Percentiles rank a stretch among this genome's conserved stretches.
Conservation (phyloP, 2,329 filamentous ascomycete genomes). For the Claviceps paspali region DNA sequence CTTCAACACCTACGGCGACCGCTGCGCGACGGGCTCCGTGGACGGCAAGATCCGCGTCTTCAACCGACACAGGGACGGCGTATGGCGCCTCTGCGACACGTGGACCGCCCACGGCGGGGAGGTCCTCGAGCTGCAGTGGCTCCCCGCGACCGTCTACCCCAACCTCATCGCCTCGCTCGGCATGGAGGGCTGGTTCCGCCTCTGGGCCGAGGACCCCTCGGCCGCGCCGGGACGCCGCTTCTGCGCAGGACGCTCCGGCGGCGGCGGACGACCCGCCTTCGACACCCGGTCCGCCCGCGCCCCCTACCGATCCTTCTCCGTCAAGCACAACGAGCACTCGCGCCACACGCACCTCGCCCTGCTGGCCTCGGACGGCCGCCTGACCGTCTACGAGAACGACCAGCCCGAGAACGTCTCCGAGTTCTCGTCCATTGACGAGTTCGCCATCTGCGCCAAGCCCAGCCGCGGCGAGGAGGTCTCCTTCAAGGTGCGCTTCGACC, state of each 20-base stretch:
- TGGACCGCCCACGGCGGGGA: constrained; percentile 87
- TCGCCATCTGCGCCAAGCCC: constrained; percentile 56
- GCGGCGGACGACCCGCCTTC: constrained; percentile 33
- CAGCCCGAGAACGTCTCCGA: constrained; percentile 67
- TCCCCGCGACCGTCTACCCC: constrained; percentile 74
- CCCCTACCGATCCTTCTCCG: constrained; percentile 68
- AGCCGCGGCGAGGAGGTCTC: constrained; percentile 70
- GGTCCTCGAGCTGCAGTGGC: constrained; percentile 89
- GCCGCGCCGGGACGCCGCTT: constrained; percentile 72
- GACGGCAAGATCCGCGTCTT: constrained; percentile 90
- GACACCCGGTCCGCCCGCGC: constrained; percentile 40
- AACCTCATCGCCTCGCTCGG: constrained; percentile 77
- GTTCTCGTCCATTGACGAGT: constrained; percentile 61
- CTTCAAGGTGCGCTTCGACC: constrained; percentile 78
- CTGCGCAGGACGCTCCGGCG: constrained; percentile 39
- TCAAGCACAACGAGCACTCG: constrained; percentile 67
- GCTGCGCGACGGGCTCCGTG: constrained; percentile 79
- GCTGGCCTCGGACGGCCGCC: constrained; percentile 65
- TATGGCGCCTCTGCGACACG: constrained; percentile 70
- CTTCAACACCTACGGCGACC: constrained; percentile 85
- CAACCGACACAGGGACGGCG: constrained; percentile 62
- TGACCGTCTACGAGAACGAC: constrained; percentile 73
- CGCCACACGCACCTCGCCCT: constrained; percentile 74
- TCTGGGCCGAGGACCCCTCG: constrained; percentile 84
- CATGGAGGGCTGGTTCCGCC: constrained; percentile 75